These are phyloP conservation scores for Fusarium ambrosium DNA, from an alignment of 2,329 filamentous ascomycete species.

Conservation along the genomic window DNA sequence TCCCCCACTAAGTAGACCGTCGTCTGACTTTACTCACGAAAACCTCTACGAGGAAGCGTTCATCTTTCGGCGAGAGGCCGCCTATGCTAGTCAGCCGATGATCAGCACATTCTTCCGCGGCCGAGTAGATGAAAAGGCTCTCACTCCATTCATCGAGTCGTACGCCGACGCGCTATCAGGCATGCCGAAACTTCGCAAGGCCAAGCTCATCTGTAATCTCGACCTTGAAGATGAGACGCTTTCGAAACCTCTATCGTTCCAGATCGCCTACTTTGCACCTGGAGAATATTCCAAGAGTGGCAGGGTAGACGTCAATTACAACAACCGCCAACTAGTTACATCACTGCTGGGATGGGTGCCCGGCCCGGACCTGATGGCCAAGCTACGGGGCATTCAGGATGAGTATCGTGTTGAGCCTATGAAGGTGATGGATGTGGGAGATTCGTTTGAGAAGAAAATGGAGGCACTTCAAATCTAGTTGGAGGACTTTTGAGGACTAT, in stretches of 20 bases:
- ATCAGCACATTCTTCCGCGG: neutral
- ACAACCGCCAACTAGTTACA: conserved; percentile 13
- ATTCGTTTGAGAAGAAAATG: neutral
- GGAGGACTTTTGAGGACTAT: neutral
- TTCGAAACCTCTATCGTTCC: neutral
- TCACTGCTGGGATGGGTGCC: conserved; percentile 12
- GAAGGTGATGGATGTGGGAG: neutral
- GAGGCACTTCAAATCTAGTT: neutral
- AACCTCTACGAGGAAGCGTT: conserved; percentile 10
- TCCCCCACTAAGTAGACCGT: neutral
- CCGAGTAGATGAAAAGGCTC: neutral
- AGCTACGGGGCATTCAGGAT: conserved; percentile 12
- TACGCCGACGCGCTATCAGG: conserved; percentile 9
- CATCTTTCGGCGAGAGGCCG: neutral
- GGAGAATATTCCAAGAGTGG: neutral
- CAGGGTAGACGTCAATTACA: neutral
- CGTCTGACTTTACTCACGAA: neutral
- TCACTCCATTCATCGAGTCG: conserved; percentile 2
- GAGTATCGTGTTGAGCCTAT: conserved; percentile 6
- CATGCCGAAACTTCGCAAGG: conserved; percentile 13
- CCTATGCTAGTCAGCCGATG: neutral
- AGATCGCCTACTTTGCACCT: conserved; percentile 11
- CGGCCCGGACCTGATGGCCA: conserved; percentile 3
- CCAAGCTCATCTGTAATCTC: conserved; percentile 1
- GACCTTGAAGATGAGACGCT: neutral